Percentiles rank a stretch among this genome's conserved stretches.
phyloP scores from a whole-genome alignment of 2,329 filamentous ascomycete species.

The Hypocreales sp. region DNA sequence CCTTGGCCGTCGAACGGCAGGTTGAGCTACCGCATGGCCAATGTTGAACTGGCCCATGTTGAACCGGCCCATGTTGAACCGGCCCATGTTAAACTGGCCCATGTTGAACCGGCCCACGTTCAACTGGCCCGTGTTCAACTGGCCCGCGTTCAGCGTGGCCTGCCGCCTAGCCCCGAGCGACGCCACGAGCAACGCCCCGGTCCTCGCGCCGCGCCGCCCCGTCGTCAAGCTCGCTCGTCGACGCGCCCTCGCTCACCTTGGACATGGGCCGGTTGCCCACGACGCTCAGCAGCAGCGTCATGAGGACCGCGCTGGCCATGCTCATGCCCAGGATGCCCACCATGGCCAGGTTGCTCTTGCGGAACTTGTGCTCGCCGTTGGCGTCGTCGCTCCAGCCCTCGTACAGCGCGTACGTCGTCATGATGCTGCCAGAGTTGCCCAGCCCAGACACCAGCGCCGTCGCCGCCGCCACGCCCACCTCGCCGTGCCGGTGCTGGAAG shows the following conservation, averaged over 20 bases:
- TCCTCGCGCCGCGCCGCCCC: conserved; percentile 45
- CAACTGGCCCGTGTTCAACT: no score
- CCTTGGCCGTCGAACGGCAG: no score
- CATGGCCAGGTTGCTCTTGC: conserved; percentile 77
- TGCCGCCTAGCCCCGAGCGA: no score
- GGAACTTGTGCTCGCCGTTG: conserved; percentile 53
- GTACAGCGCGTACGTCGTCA: conserved; percentile 81
- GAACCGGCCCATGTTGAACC: no score
- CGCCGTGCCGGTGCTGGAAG: conserved; percentile 77
- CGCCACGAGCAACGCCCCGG: no score
- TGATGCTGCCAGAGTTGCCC: conserved; percentile 73
- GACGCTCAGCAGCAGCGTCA: conserved; percentile 49
- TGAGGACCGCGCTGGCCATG: conserved; percentile 54
- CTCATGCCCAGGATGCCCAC: conserved; percentile 69
- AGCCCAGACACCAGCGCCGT: conserved; percentile 74
- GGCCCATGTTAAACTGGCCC: no score
- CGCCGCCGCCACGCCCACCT: conserved; percentile 79
- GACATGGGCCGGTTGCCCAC: conserved; percentile 37
- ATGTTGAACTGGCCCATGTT: no score
- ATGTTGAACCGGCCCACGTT: no score
- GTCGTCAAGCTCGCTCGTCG: conserved; percentile 34
- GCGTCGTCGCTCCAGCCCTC: conserved; percentile 72
- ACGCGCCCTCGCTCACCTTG: conserved; percentile 25
- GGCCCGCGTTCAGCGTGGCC: no score
- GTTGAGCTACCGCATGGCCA: no score